Conservation (phyloP, 345 rosid species). For the Hibiscus syriacus region DNA sequence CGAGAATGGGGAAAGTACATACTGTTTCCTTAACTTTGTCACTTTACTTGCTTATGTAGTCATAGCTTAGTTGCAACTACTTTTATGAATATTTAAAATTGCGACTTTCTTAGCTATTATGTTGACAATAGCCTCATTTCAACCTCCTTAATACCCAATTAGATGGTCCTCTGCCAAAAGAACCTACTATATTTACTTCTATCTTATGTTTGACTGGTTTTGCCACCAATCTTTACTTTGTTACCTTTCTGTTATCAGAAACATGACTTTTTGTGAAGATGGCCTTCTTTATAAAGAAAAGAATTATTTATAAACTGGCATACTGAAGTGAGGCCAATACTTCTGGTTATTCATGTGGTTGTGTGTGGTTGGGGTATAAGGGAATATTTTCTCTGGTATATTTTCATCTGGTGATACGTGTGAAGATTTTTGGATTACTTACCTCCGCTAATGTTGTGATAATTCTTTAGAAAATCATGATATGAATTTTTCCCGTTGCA, state of each 20-base stretch:
- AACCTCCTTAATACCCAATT: background rate
- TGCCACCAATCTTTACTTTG: background rate
- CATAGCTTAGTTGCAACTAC: background rate
- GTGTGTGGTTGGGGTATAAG: background rate
- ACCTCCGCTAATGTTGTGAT: background rate
- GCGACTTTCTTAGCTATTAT: background rate
- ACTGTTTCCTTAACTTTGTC: slow-evolving; percentile 6
- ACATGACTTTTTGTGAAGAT: no score
- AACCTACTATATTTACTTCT: background rate
- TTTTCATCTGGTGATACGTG: background rate
- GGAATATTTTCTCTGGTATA: background rate
- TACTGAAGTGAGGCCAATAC: background rate
- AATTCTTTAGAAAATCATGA: slow-evolving; percentile 5
- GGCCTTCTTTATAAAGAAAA: background rate
- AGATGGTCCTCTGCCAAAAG: background rate
- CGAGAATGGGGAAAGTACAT: slow-evolving; percentile 96
- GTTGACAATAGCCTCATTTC: background rate
- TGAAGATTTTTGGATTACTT: background rate
- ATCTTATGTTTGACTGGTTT: background rate
- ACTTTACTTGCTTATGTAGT: background rate
- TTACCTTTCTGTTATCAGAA: no score
- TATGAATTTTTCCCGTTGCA: slow-evolving; percentile 31
- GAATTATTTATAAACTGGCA: background rate
- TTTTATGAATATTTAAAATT: background rate
- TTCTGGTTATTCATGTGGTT: background rate